These are phyloP conservation scores for Ceratobasidium theobromae DNA, from an alignment of 1,284 basidiomycete species.

Conservation along the genomic window DNA sequence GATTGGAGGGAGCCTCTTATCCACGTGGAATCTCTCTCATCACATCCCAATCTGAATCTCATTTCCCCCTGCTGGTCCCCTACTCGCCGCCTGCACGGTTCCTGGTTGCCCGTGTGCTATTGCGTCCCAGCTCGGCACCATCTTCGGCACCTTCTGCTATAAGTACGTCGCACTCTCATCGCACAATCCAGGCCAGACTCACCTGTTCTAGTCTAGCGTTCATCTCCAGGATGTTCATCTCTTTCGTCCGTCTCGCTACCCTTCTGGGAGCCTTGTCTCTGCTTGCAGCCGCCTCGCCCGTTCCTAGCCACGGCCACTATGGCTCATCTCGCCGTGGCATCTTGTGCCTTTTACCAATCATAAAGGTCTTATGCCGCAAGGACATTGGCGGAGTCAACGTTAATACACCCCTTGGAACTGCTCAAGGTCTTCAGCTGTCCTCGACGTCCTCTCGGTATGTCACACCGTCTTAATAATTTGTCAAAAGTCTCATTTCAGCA, in stretches of 20 bases:
- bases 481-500: neutral
- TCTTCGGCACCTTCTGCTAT: neutral
- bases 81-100: neutral
- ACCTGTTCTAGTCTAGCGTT: neutral
- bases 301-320: conserved; percentile 6
- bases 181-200: conserved; percentile 9
- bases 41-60: neutral
- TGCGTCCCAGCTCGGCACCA: neutral
- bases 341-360: neutral
- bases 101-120: neutral
- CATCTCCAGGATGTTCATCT: neutral
- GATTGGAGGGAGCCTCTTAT: neutral
- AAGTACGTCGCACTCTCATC: conserved; percentile 1
- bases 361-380: neutral
- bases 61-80: too few relatives aligned
- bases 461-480: neutral
- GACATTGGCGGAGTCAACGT: conserved; percentile 1
- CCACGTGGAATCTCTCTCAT: conserved; percentile 22
- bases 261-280: neutral
- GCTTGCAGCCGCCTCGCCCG: conserved; percentile 3
- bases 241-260: conserved; percentile 4
- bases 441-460: neutral
- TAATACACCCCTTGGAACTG: neutral
- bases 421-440: conserved; percentile 5
- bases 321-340: neutral